phyloP scores from a whole-genome alignment of 2,329 filamentous ascomycete species.

The Exophiala sp. region DNA sequence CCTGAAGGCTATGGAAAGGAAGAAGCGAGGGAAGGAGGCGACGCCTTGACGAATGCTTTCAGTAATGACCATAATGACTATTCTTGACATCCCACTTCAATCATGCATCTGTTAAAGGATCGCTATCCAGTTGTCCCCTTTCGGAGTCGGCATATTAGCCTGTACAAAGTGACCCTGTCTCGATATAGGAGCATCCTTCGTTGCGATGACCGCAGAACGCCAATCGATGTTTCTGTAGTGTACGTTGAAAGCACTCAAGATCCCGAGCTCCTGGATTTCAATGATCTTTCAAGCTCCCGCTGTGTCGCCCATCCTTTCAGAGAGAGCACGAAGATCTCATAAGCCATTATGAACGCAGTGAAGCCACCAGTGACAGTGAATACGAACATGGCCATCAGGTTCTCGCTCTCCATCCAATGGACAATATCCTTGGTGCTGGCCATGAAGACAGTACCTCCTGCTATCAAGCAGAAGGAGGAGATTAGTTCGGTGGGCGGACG shows the following conservation, averaged over 20 bases:
- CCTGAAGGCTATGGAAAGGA: no score
- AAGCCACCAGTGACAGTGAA: conserved; percentile 86
- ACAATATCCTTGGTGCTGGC: conserved; percentile 77
- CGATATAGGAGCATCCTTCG: background rate
- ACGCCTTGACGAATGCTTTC: no score
- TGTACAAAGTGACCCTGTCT: background rate
- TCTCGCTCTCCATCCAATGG: conserved; percentile 68
- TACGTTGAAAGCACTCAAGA: background rate
- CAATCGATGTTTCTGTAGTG: background rate
- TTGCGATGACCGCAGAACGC: background rate
- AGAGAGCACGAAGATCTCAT: conserved; percentile 71
- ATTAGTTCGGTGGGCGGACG: conserved; percentile 86
- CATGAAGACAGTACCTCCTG: conserved; percentile 90
- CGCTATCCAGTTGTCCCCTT: background rate
- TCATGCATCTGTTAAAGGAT: background rate
- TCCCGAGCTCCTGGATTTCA: background rate
- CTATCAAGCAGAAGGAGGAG: conserved; percentile 77
- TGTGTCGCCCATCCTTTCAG: conserved; percentile 83
- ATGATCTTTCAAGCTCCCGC: conserved; percentile 32
- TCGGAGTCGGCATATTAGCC: background rate
- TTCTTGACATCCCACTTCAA: no score
- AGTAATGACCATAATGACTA: no score
- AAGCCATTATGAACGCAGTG: conserved; percentile 79
- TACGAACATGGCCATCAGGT: conserved; percentile 85
- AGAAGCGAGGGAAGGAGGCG: no score